These are phyloP conservation scores for Aspergillus asperescens DNA, from an alignment of 495 filamentous ascomycete genomes.

Conservation along the genomic window DNA sequence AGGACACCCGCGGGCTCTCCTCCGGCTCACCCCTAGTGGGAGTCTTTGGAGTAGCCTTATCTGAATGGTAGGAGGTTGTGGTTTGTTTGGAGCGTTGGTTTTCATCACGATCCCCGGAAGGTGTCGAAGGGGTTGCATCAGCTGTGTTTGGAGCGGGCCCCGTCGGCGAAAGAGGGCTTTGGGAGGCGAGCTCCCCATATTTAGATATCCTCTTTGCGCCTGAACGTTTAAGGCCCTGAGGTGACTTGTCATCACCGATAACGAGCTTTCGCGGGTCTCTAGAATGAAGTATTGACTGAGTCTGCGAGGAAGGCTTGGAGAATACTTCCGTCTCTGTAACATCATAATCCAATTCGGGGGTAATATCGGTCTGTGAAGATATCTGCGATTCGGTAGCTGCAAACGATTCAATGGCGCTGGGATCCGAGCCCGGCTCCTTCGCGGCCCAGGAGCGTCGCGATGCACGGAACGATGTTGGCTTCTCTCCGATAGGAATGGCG, in stretches of 20 bases:
- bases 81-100: slow-evolving; percentile 13
- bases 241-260: slow-evolving; percentile 24
- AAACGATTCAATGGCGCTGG: slow-evolving; percentile 34
- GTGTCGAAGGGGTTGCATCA: slow-evolving; percentile 6
- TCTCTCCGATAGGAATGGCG: slow-evolving; percentile 75
- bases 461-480: slow-evolving; percentile 24
- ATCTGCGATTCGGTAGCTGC: slow-evolving; percentile 25
- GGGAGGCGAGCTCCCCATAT: slow-evolving; percentile 35
- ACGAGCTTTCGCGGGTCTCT: slow-evolving; percentile 21
- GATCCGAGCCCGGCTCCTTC: slow-evolving; percentile 35
- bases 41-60: slow-evolving; percentile 27
- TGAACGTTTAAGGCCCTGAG: slow-evolving; percentile 46
- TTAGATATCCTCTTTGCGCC: slow-evolving; percentile 51
- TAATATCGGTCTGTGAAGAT: slow-evolving; percentile 33
- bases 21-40: slow-evolving; percentile 23
- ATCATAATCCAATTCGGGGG: slow-evolving; percentile 37
- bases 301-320: slow-evolving; percentile 18
- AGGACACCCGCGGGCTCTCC: slow-evolving; percentile 46
- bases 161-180: slow-evolving; percentile 23
- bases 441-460: slow-evolving; percentile 32
- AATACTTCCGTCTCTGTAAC: slow-evolving; percentile 23
- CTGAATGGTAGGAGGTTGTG: background rate
- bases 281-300: slow-evolving; percentile 28
- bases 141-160: slow-evolving; percentile 4
- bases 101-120: slow-evolving; percentile 24